Evolutionary conservation across 345 rosid species (phyloP), one percentile per base, ranked within the genome.

Genomic region (Pistacia atlantica): DNA sequence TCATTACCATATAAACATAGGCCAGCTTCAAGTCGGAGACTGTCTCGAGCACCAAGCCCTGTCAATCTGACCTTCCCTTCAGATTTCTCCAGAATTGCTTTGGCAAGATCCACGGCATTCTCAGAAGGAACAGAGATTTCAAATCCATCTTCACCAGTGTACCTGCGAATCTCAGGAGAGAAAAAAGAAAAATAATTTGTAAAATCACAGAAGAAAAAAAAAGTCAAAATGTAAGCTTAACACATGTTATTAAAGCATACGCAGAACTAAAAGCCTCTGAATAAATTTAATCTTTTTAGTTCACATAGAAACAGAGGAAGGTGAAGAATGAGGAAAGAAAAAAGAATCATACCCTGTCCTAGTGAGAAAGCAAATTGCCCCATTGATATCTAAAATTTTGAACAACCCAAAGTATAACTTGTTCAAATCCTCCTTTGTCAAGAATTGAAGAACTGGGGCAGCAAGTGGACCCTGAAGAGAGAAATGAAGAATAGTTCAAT

Each of bases 131-230:
- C 96, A 0, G 98, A 97, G 77, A 97, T 97, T 86, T 97, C 99
- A 82, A 97, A 94, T 31, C 99, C 99, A 77, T 97, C 99, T 85
- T 97, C 99, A 56, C 98, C 98, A 4, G 96, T 91, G 78, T 94
- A 97, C 82, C 98, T 94, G 85, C 75, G 82, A 71, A 69, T 67
- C 51, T 33, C 78, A 59, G 68, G 67, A 11, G 68, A 67, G 28
- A n/a, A 58, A 57, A 52, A 25, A 22, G 22, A 73, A 45, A 16
- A 17, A 14, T 0, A 11, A 51, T 18, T 8, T 12, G 61, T 8
- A 9, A 75, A 31, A 25, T 13, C 37, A 13, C 12, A 1, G 37
- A 49, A 48, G 73, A 66, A 5, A 22, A 25, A 12, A 13, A 42
- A 64, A 52, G 18, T 61, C 18, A 3, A 63, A 51, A 49, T 46